A percentile compares a stretch with the other conserved stretches of the same genome.
Evolutionary conservation across 2,329 filamentous ascomycete species (phyloP).

Genomic region (Gaeumannomyces sp.): DNA sequence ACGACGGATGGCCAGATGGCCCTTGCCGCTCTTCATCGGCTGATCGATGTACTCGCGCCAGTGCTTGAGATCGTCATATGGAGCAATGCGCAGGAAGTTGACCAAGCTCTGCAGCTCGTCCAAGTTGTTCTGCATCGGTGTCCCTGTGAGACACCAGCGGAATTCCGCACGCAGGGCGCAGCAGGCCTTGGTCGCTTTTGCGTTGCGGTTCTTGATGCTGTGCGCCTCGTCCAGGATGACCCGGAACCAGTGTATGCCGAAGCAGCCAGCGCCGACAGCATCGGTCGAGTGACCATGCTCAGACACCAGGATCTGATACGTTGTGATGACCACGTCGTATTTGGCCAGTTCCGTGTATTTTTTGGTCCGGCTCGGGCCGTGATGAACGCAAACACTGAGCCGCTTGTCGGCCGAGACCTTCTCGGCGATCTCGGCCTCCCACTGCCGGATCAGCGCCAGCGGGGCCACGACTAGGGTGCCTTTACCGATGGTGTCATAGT

Average conservation of each 20-base stretch:
- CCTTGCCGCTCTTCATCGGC: slow-evolving; percentile 84
- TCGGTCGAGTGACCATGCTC: slow-evolving; percentile 70
- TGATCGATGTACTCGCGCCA: slow-evolving; percentile 91
- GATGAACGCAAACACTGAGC: slow-evolving; percentile 81
- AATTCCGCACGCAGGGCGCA: slow-evolving; percentile 81
- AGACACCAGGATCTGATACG: slow-evolving; percentile 90
- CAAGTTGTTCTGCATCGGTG: slow-evolving; percentile 96
- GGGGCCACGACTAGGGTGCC: slow-evolving; percentile 89
- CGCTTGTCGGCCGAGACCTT: slow-evolving; percentile 66
- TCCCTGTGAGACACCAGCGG: slow-evolving; percentile 93
- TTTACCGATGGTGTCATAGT: slow-evolving; percentile 64
- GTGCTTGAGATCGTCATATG: slow-evolving; percentile 75
- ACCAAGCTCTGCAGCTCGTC: slow-evolving; percentile 94
- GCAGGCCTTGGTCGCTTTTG: slow-evolving; percentile 89
- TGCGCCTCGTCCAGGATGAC: slow-evolving; percentile 95
- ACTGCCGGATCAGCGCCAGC: slow-evolving; percentile 90
- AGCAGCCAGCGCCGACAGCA: slow-evolving; percentile 71
- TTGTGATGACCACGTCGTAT: slow-evolving; percentile 92
- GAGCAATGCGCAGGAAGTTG: slow-evolving; percentile 84
- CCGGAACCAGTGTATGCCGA: slow-evolving; percentile 90
- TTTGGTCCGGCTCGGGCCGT: slow-evolving; percentile 81
- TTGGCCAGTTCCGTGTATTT: slow-evolving; percentile 66
- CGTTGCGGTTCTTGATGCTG: slow-evolving; percentile 96
- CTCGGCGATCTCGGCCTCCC: slow-evolving; percentile 87
- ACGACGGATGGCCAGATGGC: slow-evolving; percentile 80